These are phyloP conservation scores for Vaccinium darrowii DNA, from an alignment of 148 eudicot species.

Conservation along the genomic window DNA sequence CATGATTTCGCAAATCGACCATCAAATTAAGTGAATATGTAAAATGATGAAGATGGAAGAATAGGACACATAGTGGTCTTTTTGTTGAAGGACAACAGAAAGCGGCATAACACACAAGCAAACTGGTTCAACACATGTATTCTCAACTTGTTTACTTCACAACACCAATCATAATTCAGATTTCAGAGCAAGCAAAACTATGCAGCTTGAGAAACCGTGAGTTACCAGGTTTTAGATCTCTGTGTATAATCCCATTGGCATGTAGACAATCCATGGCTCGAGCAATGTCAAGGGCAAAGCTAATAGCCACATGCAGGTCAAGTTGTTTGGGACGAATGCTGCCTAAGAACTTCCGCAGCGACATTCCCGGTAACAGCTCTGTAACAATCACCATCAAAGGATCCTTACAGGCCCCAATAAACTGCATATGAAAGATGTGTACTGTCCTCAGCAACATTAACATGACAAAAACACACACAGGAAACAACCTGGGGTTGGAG, in stretches of 20 bases:
- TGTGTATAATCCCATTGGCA: constrained; percentile 93
- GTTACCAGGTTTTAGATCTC: constrained; percentile 96
- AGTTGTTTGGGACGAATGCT: constrained; percentile 73
- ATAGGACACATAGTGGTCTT: not conserved
- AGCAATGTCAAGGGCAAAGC: constrained; percentile 85
- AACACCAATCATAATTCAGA: not conserved
- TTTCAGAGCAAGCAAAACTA: constrained; percentile 11
- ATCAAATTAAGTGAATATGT: not conserved
- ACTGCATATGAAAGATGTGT: constrained; percentile 50
- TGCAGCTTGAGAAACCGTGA: constrained; percentile 25
- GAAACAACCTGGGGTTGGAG: not conserved
- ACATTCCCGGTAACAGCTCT: constrained; percentile 83
- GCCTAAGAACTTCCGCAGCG: constrained; percentile 73
- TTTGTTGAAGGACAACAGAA: not conserved
- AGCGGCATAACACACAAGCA: not conserved
- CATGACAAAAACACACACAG: not conserved
- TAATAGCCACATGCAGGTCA: constrained; percentile 62
- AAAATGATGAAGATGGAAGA: not conserved
- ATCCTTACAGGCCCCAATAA: constrained; percentile 97
- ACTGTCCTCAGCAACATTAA: constrained; percentile 1
- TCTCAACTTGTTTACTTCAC: constrained; percentile 6
- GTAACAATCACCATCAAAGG: constrained; percentile 96
- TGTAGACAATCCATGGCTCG: constrained; percentile 90
- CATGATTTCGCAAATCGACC: not conserved
- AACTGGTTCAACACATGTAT: not conserved